Evolutionary conservation across 2,329 filamentous ascomycete genomes (phyloP).

Genomic region (Claviceps arundinis): DNA sequence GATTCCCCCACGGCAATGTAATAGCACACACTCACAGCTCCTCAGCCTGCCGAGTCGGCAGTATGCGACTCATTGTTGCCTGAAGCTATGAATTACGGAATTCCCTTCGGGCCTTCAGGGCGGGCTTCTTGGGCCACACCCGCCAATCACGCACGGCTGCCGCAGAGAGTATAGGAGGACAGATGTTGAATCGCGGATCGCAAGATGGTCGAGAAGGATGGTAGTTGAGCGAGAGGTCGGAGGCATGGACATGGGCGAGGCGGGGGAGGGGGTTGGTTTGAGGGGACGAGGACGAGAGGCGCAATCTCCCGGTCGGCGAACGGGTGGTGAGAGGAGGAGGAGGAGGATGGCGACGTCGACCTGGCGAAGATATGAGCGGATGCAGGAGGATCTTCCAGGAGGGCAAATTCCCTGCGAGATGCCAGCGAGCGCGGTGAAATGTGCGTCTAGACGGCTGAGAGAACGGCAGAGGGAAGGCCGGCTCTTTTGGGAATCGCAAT

Average conservation of each 20-base stretch:
- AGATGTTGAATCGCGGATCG: neutral
- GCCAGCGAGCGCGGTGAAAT: no score
- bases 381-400: neutral
- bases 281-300: neutral
- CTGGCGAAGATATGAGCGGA: no score
- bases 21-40: constrained; percentile 54
- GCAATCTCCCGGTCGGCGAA: neutral
- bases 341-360: neutral
- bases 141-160: neutral
- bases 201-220: neutral
- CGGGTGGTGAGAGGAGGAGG: neutral
- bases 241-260: neutral
- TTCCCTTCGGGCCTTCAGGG: neutral
- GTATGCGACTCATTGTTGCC: constrained; percentile 52
- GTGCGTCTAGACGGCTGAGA: no score
- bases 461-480: no score
- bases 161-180: neutral
- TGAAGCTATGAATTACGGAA: neutral
- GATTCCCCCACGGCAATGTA: constrained; percentile 5
- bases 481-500: no score
- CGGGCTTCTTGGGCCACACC: constrained; percentile 3
- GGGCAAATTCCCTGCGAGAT: no score
- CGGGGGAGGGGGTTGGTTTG: neutral
- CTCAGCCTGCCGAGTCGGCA: constrained; percentile 72
- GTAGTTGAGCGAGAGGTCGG: constrained; percentile 4